Conservation (phyloP, 176 grass and related monocot species). For the Pontederia crassipes region DNA sequence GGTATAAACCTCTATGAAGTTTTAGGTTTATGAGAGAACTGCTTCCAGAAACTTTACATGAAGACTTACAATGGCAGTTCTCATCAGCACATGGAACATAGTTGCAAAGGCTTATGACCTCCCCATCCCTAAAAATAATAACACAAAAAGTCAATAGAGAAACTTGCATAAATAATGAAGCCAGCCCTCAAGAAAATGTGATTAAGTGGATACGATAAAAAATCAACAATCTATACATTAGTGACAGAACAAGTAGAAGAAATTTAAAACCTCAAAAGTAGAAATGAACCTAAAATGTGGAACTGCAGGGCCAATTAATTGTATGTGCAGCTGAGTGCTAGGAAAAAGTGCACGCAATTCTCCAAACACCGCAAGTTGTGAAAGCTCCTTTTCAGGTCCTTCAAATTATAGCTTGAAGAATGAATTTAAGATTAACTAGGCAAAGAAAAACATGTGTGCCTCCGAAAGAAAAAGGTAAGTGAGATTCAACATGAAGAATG, state of each 20-base stretch:
- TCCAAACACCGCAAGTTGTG: constrained; percentile 58
- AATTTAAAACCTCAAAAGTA: constrained; percentile 1
- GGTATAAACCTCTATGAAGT: constrained; percentile 74
- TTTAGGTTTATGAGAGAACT: constrained; percentile 33
- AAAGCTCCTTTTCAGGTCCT: constrained; percentile 86
- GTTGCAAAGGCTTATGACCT: constrained; percentile 39
- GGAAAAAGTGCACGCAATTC: constrained; percentile 80
- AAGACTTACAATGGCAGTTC: constrained; percentile 63
- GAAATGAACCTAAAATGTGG: constrained; percentile 52
- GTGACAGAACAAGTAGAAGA: background rate
- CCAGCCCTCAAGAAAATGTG: background rate
- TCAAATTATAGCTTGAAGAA: constrained; percentile 17
- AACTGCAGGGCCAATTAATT: constrained; percentile 82
- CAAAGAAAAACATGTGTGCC: no score
- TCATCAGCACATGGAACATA: constrained; percentile 49
- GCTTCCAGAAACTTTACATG: constrained; percentile 21
- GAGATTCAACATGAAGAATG: no score
- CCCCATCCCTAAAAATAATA: constrained; percentile 51
- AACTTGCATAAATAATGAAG: background rate
- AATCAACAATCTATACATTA: background rate
- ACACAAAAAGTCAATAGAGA: constrained; percentile 2
- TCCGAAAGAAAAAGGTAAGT: no score
- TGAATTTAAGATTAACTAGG: background rate
- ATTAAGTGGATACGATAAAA: background rate
- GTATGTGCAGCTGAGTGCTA: constrained; percentile 42